A percentile compares a stretch with the other conserved stretches of the same genome.
Evolutionary conservation across 2,329 filamentous ascomycete species (phyloP).

Genomic region (Myriosclerotinia curreyana): DNA sequence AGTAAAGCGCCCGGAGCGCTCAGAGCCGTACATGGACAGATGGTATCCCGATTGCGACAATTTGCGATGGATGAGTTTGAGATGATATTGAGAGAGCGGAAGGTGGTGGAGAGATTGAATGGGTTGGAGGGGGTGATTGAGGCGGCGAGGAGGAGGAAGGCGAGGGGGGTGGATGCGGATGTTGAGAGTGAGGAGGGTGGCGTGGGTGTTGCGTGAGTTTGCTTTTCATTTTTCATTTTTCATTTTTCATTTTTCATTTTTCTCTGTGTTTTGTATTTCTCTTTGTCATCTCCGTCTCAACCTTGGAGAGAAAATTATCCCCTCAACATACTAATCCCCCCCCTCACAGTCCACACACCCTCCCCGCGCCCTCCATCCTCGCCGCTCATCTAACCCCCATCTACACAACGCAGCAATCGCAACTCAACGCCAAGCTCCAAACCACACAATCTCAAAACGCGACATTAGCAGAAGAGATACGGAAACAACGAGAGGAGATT

Average conservation of each 20-base stretch:
- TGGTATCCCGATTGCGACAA: slow-evolving; percentile 54
- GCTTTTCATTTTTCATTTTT: neutral
- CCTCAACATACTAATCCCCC: neutral
- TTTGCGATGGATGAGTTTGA: slow-evolving; percentile 60
- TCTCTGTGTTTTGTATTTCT: neutral
- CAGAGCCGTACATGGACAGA: slow-evolving; percentile 54
- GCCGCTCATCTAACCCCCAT: slow-evolving; percentile 54
- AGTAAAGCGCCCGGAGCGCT: slow-evolving; percentile 50
- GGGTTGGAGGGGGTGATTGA: slow-evolving; percentile 55
- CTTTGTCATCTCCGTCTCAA: too few species aligned
- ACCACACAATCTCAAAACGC: slow-evolving; percentile 57
- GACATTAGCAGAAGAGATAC: slow-evolving; percentile 50
- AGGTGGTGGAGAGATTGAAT: slow-evolving; percentile 57
- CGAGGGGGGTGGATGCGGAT: slow-evolving; percentile 20
- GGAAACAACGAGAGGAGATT: slow-evolving; percentile 54
- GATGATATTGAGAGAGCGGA: slow-evolving; percentile 49
- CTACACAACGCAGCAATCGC: slow-evolving; percentile 51
- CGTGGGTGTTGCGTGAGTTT: slow-evolving; percentile 15
- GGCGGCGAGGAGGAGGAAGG: slow-evolving; percentile 44
- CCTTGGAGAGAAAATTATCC: too few species aligned
- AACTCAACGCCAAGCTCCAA: slow-evolving; percentile 56
- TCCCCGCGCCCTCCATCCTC: slow-evolving; percentile 52
- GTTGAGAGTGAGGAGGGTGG: neutral
- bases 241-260: neutral
- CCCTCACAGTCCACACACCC: slow-evolving; percentile 50